Evolutionary conservation across 2,329 filamentous ascomycete species (phyloP).

Genomic region (Penicillium polonicum): DNA sequence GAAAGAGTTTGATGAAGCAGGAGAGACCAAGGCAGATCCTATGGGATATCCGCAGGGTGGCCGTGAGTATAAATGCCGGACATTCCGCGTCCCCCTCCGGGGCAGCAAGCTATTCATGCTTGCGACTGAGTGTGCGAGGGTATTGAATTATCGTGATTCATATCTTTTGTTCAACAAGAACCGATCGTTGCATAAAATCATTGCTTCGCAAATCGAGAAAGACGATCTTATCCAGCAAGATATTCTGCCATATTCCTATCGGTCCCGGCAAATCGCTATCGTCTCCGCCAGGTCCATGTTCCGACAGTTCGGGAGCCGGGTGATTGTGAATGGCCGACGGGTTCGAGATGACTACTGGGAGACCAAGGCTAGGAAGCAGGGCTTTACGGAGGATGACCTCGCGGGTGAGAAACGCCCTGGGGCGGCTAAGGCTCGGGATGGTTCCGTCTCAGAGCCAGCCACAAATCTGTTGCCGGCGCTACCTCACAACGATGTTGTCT

Average conservation of each 20-base stretch:
- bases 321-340: conserved; percentile 83
- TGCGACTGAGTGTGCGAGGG: conserved; percentile 92
- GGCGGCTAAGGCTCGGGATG: conserved; percentile 82
- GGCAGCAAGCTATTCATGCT: conserved; percentile 98
- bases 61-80: conserved; percentile 88
- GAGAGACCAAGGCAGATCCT: conserved; percentile 86
- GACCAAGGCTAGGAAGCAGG: conserved; percentile 92
- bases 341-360: conserved; percentile 99
- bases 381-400: conserved; percentile 93
- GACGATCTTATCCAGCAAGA: conserved; percentile 94
- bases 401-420: conserved; percentile 96
- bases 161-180: conserved; percentile 99
- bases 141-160: conserved; percentile 93
- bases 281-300: conserved; percentile 99
- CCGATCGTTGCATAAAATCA: conserved; percentile 93
- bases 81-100: conserved; percentile 86
- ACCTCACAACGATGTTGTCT: conserved; percentile 82
- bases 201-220: conserved; percentile 92
- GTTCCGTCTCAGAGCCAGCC: conserved; percentile 67
- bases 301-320: conserved; percentile 91
- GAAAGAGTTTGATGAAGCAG: conserved; percentile 86
- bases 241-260: conserved; percentile 93
- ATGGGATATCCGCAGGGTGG: conserved; percentile 79
- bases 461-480: conserved; percentile 60
- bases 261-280: conserved; percentile 97